phyloP scores from a whole-genome alignment of 169 alveolate genomes.

The Cryptosporidium muris region DNA sequence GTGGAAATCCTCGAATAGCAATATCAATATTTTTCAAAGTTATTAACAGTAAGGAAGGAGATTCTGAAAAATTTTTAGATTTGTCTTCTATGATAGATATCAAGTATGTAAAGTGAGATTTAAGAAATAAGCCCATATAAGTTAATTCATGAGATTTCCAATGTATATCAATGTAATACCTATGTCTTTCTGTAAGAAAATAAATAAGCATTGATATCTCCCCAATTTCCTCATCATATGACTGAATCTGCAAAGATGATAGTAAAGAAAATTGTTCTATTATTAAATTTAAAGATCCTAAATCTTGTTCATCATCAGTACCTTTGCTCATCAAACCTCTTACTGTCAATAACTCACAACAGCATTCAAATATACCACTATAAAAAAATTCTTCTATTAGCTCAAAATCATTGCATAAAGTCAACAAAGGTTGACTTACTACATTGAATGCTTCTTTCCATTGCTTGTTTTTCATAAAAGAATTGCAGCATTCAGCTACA shows the following conservation, averaged over 20 bases:
- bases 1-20: conserved; percentile 52
- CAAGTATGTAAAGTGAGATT: conserved; percentile 58
- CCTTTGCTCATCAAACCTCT: conserved; percentile 14
- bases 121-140: conserved; percentile 71
- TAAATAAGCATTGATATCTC: conserved; percentile 72
- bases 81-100: conserved; percentile 24
- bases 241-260: conserved; percentile 50
- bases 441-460: conserved; percentile 4
- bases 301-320: conserved; percentile 20
- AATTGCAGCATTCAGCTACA: conserved; percentile 16
- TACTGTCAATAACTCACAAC: conserved; percentile 47
- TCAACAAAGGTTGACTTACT: conserved; percentile 24
- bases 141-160: conserved; percentile 74
- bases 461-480: conserved; percentile 4
- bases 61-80: conserved; percentile 16
- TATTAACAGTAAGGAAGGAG: conserved; percentile 25
- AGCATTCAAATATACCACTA: conserved; percentile 69
- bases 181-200: conserved; percentile 76
- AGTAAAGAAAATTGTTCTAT: conserved; percentile 54
- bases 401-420: conserved; percentile 45
- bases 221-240: conserved; percentile 78
- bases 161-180: conserved; percentile 75
- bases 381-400: conserved; percentile 60
- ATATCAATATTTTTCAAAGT: conserved; percentile 61
- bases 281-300: conserved; percentile 25